These are phyloP conservation scores for Xylaria polymorpha DNA, from an alignment of 2,329 filamentous ascomycete genomes.

Conservation along the genomic window DNA sequence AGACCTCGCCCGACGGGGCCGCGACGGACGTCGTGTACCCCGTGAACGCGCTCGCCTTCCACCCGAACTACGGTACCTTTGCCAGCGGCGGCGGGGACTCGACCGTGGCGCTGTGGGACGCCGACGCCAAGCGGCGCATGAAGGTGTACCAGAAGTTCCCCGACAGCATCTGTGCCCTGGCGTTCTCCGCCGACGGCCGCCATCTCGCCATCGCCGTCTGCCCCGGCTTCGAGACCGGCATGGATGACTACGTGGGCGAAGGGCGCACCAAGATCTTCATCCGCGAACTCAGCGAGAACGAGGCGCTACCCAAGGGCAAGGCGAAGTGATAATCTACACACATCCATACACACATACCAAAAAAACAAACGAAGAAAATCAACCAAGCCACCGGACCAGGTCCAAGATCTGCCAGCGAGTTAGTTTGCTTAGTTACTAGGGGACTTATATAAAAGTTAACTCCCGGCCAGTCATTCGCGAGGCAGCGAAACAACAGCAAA, in stretches of 20 bases:
- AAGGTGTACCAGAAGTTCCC: slow-evolving; percentile 88
- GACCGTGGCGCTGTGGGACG: slow-evolving; percentile 93
- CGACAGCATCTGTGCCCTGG: slow-evolving; percentile 79
- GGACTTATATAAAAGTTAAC: background rate
- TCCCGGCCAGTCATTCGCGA: too few species aligned
- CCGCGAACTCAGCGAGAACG: slow-evolving; percentile 84
- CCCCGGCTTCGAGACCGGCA: slow-evolving; percentile 87
- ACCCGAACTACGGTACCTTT: slow-evolving; percentile 85
- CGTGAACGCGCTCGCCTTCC: slow-evolving; percentile 90
- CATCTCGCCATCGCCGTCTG: slow-evolving; percentile 84
- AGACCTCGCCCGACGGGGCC: slow-evolving; percentile 65
- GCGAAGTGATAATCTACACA: slow-evolving; percentile 63
- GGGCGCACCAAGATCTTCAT: slow-evolving; percentile 83
- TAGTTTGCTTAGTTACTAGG: too few species aligned
- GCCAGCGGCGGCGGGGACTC: slow-evolving; percentile 91
- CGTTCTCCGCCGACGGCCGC: slow-evolving; percentile 81
- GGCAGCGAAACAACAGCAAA: background rate
- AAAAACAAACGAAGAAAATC: background rate
- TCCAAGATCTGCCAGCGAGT: background rate
- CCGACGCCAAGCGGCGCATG: slow-evolving; percentile 87
- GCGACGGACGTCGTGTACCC: slow-evolving; percentile 87
- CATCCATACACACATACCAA: background rate
- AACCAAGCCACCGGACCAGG: background rate
- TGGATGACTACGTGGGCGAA: slow-evolving; percentile 79
- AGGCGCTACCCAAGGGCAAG: slow-evolving; percentile 83